phyloP scores from a whole-genome alignment of 2,329 filamentous ascomycete genomes.

The Aspergillus aculeatinus region DNA sequence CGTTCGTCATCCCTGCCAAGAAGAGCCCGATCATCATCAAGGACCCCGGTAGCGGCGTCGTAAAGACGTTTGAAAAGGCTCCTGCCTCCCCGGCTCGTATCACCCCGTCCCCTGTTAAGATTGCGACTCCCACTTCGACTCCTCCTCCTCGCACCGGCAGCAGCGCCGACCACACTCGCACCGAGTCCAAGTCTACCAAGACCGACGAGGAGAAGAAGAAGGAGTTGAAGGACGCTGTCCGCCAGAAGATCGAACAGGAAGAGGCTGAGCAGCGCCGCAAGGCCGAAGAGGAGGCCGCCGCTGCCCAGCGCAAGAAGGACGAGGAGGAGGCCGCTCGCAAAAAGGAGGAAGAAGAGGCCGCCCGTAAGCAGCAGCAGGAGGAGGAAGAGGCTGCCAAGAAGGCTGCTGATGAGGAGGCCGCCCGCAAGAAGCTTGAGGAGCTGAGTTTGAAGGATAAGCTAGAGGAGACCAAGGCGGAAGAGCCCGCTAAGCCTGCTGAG shows the following conservation, averaged over 20 bases:
- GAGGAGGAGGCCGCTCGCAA: constrained; percentile 33
- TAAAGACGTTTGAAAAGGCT: constrained; percentile 69
- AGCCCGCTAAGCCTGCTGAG: constrained; percentile 26
- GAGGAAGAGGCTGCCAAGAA: constrained; percentile 33
- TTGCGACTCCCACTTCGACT: constrained; percentile 71
- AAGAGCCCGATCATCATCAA: constrained; percentile 83
- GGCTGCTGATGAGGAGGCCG: constrained; percentile 24
- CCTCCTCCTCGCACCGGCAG: constrained; percentile 75
- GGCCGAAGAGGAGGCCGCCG: constrained; percentile 50
- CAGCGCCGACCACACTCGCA: constrained; percentile 64
- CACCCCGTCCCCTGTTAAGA: constrained; percentile 57
- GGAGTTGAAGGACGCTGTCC: constrained; percentile 62
- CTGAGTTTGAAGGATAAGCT: constrained; percentile 36
- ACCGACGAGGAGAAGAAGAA: constrained; percentile 78
- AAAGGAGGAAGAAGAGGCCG: constrained; percentile 26
- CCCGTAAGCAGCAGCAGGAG: constrained; percentile 28
- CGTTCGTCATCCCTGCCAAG: constrained; percentile 61
- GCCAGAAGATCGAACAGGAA: constrained; percentile 57
- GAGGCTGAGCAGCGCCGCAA: constrained; percentile 52
- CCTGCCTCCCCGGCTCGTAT: constrained; percentile 60
- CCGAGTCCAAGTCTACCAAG: constrained; percentile 70
- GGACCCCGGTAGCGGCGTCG: constrained; percentile 73
- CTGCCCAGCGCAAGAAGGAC: constrained; percentile 32
- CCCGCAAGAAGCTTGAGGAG: constrained; percentile 26
- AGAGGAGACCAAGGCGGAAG: constrained; percentile 45